Base-by-base conservation (phyloP, 2,329 filamentous ascomycete species). In the Lizonia empirigonia region DNA sequence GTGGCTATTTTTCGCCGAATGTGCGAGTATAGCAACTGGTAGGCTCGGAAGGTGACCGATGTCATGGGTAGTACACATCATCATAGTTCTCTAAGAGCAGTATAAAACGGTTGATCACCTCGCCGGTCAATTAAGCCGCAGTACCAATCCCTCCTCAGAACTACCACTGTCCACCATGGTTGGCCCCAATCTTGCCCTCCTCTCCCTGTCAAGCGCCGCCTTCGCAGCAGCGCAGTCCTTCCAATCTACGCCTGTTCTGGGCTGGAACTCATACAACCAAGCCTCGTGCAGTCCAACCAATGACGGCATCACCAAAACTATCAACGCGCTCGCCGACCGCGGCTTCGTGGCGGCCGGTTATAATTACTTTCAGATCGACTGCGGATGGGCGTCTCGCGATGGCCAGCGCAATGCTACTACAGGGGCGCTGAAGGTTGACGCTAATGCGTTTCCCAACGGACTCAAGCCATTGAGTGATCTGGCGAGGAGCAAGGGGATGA, bases 211-310 rank as follows among this genome's bases (percentile, higher is more conserved):
- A 9, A 42, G 55, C 22, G 53, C 39, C 2, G 44, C 55, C 23
- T 42, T 54, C 16, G 53, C 37, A 13, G 45, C 58, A 3, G 48
- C 59, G 8, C 58, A 62, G 20, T 53, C 55, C 8, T 59, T 62
- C 15, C 59, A 60, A 8, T 45, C 36, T 7, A 62, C 59, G 20
- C 58, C 59, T 5, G 58, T 60, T 0, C 52, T 62, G 22, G 59
- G 59, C 18, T 60, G 59, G 58, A 62, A 62, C 36, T 59, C 55
- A 0, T 60, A 62, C 46, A 62, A 62, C 13, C 50, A 60, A 22
- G 51, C 57, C 20, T 44, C 59, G 13, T 62, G 58, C 29, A 60
- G 57, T 15, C 55, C 58, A 0, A 60, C 44, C 2, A 48, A 58
- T 19, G 48, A 55, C 3, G 53, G 53, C 7, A 60, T 62, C 10